phyloP scores from a whole-genome alignment of 2,329 filamentous ascomycete species.

The Pseudopithomyces maydicus region DNA sequence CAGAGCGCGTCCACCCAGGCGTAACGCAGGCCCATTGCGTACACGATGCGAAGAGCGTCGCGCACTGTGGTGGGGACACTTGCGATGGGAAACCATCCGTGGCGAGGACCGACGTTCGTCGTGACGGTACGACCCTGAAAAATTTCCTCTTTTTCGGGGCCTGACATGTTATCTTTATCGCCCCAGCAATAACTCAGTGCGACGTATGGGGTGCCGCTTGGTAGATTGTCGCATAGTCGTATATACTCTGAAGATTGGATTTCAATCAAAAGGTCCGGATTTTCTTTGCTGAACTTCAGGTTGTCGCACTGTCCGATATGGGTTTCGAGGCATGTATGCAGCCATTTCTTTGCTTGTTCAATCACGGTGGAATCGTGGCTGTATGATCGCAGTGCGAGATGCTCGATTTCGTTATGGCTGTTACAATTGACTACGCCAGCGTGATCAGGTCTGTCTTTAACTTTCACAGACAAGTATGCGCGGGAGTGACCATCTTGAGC shows the following conservation, averaged over 20 bases:
- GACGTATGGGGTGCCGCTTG: constrained; percentile 3
- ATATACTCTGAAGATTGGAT: constrained; percentile 3
- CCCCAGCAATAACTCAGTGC: constrained; percentile 14
- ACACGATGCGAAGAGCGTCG: constrained; percentile 10
- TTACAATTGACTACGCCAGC: constrained; percentile 11
- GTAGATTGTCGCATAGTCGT: constrained; percentile 3
- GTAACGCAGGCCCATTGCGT: constrained; percentile 12
- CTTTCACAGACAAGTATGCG: background rate
- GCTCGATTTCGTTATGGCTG: constrained; percentile 6
- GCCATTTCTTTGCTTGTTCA: constrained; percentile 10
- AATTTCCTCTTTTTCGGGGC: background rate
- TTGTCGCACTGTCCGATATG: constrained; percentile 12
- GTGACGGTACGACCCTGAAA: background rate
- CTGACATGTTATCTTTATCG: background rate
- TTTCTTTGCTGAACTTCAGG: constrained; percentile 9
- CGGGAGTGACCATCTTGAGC: background rate
- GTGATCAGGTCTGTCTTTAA: background rate
- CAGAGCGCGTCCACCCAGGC: constrained; percentile 17
- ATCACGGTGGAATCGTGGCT: constrained; percentile 1
- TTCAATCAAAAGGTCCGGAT: constrained; percentile 6
- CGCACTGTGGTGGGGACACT: constrained; percentile 8
- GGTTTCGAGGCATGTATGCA: constrained; percentile 2
- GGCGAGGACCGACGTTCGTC: constrained; percentile 1
- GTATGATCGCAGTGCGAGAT: constrained; percentile 8
- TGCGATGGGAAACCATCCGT: constrained; percentile 1